phyloP scores from a whole-genome alignment of 1,139 yeast genomes.

The Scheffersomyces lignicola region DNA sequence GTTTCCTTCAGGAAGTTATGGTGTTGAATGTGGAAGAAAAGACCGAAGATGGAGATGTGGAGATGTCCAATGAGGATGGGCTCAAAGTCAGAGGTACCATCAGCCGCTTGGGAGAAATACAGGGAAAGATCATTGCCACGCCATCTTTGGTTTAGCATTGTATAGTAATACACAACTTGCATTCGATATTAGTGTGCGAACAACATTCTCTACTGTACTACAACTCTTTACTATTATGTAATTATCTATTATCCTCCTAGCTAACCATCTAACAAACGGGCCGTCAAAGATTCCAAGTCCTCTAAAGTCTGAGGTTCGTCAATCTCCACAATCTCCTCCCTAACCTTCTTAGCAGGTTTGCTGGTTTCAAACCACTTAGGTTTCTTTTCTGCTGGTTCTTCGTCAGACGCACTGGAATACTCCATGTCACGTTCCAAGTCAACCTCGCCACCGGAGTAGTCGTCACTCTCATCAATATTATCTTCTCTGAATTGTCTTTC shows the following conservation, averaged over 20 bases:
- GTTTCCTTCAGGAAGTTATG: constrained; percentile 76
- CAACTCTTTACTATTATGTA: background rate
- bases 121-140: constrained; percentile 56
- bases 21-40: constrained; percentile 40
- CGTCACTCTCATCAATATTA: constrained; percentile 33
- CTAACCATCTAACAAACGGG: constrained; percentile 47
- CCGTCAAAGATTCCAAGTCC: constrained; percentile 89
- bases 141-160: constrained; percentile 24
- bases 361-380: constrained; percentile 58
- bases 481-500: constrained; percentile 56
- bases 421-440: constrained; percentile 55
- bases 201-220: background rate
- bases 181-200: background rate
- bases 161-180: no score
- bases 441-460: constrained; percentile 23
- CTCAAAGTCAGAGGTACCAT: constrained; percentile 43
- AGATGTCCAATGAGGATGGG: constrained; percentile 37
- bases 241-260: no score
- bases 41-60: constrained; percentile 21
- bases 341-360: constrained; percentile 19
- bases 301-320: constrained; percentile 90
- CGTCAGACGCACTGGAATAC: constrained; percentile 26
- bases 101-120: constrained; percentile 61
- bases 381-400: constrained; percentile 51
- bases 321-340: constrained; percentile 58